Conservation (phyloP, 2,329 filamentous ascomycete species). For the Diaporthe eres region DNA sequence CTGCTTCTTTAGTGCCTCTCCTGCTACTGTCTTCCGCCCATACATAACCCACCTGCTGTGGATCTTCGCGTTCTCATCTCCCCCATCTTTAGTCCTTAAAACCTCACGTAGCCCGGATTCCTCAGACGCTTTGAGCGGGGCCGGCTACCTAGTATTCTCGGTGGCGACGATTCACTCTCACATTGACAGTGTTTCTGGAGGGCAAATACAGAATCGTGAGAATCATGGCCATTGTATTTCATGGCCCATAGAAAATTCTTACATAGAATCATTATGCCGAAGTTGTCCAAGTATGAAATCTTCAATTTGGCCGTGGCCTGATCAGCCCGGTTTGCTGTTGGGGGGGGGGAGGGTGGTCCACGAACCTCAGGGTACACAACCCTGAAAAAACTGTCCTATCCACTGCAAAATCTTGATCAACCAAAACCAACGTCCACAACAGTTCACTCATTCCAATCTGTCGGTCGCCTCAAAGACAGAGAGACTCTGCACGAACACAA, state of each 20-base stretch:
- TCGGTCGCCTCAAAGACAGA: background rate
- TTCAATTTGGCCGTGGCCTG: background rate
- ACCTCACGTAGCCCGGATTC: background rate
- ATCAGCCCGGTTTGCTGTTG: background rate
- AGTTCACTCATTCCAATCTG: background rate
- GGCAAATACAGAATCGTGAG: background rate
- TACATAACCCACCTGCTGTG: slow-evolving; percentile 5
- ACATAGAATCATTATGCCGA: background rate
- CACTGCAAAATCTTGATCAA: slow-evolving; percentile 16
- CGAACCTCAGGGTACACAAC: background rate
- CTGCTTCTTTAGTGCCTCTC: background rate
- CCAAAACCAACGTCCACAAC: background rate
- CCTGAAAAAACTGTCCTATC: background rate
- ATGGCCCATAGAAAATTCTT: background rate
- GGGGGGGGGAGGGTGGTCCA: background rate
- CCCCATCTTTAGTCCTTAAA: background rate
- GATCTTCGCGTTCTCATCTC: slow-evolving; percentile 10
- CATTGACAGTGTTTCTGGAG: background rate
- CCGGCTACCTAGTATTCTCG: background rate
- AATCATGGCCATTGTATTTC: background rate
- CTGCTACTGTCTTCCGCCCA: background rate
- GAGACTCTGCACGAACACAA: background rate
- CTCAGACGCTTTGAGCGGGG: background rate
- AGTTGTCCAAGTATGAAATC: background rate
- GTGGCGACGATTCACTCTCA: background rate